Evolutionary conservation across 192 early-diverging fungal species (phyloP).

Genomic region (Borealophlyctis nickersoniae): DNA sequence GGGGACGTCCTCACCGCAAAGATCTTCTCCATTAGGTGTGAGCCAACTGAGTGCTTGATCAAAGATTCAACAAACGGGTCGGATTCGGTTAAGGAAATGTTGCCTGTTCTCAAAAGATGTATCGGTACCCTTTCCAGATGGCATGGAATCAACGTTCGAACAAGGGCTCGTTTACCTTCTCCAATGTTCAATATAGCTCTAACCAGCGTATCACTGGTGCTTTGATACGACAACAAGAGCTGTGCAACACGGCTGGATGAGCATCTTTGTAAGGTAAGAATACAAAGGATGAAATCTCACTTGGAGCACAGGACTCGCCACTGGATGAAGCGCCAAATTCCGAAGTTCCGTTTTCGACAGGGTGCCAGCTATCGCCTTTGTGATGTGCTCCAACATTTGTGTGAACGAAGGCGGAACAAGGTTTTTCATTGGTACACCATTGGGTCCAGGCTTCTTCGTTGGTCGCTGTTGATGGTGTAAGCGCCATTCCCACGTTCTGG

Average conservation of each 20-base stretch:
- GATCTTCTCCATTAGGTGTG: constrained; percentile 76
- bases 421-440: constrained; percentile 18
- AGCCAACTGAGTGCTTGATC: constrained; percentile 69
- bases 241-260: neutral
- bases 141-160: too few species aligned
- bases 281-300: constrained; percentile 24
- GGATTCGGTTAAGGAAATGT: too few species aligned
- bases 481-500: too few species aligned
- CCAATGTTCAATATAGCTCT: too few species aligned
- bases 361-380: constrained; percentile 36
- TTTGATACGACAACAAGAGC: constrained; percentile 31
- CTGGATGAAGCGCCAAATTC: constrained; percentile 56
- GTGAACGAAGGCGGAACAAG: constrained; percentile 65
- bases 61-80: constrained; percentile 45
- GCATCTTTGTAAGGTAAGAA: neutral
- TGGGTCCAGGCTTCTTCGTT: neutral
- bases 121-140: too few species aligned
- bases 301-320: constrained; percentile 81
- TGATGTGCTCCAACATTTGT: constrained; percentile 51
- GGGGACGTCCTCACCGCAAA: too few species aligned
- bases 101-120: too few species aligned
- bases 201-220: constrained; percentile 17
- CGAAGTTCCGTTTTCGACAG: constrained; percentile 54
- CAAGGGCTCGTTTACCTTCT: too few species aligned
- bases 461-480: neutral